Evolutionary conservation across 345 rosid genomes (phyloP), one percentile per base, ranked within the genome.

Genomic region (rapeseed (Brassica napus)): DNA sequence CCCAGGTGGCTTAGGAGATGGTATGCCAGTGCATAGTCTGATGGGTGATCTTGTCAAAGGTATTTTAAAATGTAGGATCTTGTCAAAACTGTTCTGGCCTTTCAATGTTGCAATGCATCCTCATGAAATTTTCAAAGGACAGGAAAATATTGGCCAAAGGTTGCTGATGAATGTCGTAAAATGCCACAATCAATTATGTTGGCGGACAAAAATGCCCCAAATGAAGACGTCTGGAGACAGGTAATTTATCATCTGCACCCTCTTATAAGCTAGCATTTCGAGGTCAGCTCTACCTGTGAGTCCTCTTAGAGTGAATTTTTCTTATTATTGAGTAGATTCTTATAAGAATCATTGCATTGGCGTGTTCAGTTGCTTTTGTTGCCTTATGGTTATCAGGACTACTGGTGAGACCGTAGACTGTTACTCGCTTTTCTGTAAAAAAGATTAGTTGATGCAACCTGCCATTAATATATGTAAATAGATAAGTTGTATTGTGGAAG

Each of bases 191-290:
- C 98, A n/a, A 86, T 95, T 79, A 84, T 89, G 87, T 89, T 95
- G 77, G 99, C 98, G 23, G 99, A 95, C 83, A 95, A 95, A 85
- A 95, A 95, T 89, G 99, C 99, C 58, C 99, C 99, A 68, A 93
- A 95, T 81, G 99, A 93, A 84, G 96, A 95, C 84, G 99, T 95
- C 80, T 95, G 99, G 99, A 88, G 86, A 81, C 98, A 89, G 97
- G 99, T 92, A 84, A 80, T 4, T 26, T 55, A 37, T 18, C 65
- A 52, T 44, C 37, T 77, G 39, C 57, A 47, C n/a, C 18, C 42
- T 61, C 35, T 23, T 62, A 15, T 60, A 61, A 69, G 69, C 37
- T 76, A 16, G 37, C 62, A 76, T 60, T 76, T 44, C 1, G 24
- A 47, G 57, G 10, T 35, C 37, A 47, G 54, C 37, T 77, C 70